Evolutionary conservation across 306 rosid species (phyloP), one percentile per base, ranked within the genome.

Genomic region (Fragaria ananassa): DNA sequence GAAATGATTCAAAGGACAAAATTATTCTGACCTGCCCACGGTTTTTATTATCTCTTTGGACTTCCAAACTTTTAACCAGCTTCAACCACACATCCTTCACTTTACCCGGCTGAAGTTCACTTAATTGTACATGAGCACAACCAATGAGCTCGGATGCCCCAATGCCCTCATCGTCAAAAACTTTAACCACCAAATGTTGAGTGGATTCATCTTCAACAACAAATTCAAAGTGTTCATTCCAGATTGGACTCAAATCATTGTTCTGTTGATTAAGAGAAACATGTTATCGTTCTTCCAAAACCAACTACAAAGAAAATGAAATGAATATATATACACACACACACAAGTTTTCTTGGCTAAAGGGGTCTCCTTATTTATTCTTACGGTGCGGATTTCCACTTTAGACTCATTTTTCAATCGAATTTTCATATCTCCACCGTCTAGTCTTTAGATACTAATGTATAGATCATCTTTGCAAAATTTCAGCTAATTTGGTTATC

Each of bases 161-260:
- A 80, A 96, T 23, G 5, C 98, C 93, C 82, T 96, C 99, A 57
- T 86, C 71, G 71, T 96, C 99, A 79, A 73, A 91, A 57, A 92
- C 72, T 82, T 91, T 96, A 66, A 96, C 93, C 66, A 61, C 81
- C 81, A 96, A 83, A 82, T 89, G 89, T 68, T 96, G 99, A 78
- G 99, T 96, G 75, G 96, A 81, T 58, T 53, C 88, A 80, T 96
- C 99, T 88, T 96, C 99, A 71, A 96, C 93, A 41, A 91, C 69
- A 80, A 89, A 92, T 76, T 96, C 98, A 8, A 86, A 96, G 90
- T 96, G 99, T 53, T 96, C 98, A 47, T 96, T 96, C 99, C 98
- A 96, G 67, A 96, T 86, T 42, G 99, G 99, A 80, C 89, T 91
- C 89, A 96, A 84, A 85, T 96, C 97, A 71, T 96, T 96, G 86